phyloP scores from a whole-genome alignment of 169 alveolate genomes.

The Plasmodium cynomolgi region DNA sequence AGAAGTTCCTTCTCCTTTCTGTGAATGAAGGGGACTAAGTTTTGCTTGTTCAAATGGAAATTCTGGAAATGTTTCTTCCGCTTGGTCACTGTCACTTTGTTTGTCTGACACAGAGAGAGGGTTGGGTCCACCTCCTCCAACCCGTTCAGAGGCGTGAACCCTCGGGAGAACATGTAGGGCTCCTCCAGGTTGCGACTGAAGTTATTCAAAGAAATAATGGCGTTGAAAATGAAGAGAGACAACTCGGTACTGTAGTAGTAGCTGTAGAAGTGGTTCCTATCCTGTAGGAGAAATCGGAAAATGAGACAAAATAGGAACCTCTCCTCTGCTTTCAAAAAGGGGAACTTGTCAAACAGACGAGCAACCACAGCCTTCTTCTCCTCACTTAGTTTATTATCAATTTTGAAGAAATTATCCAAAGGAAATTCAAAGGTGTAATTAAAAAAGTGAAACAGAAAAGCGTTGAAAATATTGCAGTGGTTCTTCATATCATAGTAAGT shows the following conservation, averaged over 20 bases:
- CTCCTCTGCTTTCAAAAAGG: conserved; percentile 40
- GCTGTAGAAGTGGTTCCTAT: conserved; percentile 54
- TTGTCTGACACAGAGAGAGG: neutral
- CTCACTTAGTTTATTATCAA: conserved; percentile 19
- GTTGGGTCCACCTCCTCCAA: neutral
- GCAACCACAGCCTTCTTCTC: neutral
- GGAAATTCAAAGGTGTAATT: conserved; percentile 74
- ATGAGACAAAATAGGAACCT: conserved; percentile 18
- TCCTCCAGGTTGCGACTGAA: conserved; percentile 22
- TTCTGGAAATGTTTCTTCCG: conserved; percentile 2
- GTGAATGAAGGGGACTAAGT: neutral
- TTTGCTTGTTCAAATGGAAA: neutral
- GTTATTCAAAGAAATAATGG: conserved; percentile 46
- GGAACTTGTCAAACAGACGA: conserved; percentile 6
- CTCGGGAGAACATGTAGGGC: conserved; percentile 4
- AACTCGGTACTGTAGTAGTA: conserved; percentile 35
- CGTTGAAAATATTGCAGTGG: conserved; percentile 52
- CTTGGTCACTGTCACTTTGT: neutral
- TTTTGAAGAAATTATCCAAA: conserved; percentile 55
- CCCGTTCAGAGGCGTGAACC: conserved; percentile 9
- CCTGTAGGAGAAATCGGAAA: conserved; percentile 51
- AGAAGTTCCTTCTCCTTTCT: conserved; percentile 13
- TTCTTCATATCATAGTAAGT: conserved; percentile 45
- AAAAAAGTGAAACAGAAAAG: conserved; percentile 36
- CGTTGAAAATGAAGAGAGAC: conserved; percentile 55